These are phyloP conservation scores for Warburgia ugandensis DNA, from an alignment of 164 flowering plant species.

Conservation along the genomic window DNA sequence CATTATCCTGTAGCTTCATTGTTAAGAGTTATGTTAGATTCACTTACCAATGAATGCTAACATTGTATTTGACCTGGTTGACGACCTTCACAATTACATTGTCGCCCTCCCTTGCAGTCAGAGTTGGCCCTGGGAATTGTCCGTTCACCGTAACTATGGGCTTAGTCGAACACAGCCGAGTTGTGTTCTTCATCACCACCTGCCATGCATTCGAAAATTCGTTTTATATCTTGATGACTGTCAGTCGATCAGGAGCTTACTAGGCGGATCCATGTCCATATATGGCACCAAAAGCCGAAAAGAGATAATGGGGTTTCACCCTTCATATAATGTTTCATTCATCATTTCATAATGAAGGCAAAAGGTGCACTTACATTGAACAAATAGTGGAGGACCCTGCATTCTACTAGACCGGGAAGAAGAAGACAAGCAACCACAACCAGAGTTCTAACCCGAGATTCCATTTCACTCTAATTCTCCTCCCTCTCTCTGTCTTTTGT, in stretches of 20 bases:
- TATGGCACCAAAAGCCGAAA: too few species aligned
- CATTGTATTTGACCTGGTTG: constrained; percentile 40
- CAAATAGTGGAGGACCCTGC: constrained; percentile 43
- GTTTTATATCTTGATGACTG: too few species aligned
- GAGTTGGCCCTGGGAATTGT: constrained; percentile 41
- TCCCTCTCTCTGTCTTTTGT: too few species aligned
- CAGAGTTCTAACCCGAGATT: constrained; percentile 14
- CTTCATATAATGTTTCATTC: too few species aligned
- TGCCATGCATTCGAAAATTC: too few species aligned
- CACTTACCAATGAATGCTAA: constrained; percentile 42
- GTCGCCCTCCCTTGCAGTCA: constrained; percentile 42
- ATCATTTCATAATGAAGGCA: too few species aligned
- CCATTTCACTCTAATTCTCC: too few species aligned
- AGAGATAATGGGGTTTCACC: too few species aligned
- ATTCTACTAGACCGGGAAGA: constrained; percentile 26
- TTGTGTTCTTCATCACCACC: constrained; percentile 38
- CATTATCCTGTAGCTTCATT: too few species aligned
- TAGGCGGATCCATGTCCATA: too few species aligned
- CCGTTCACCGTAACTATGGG: constrained; percentile 47
- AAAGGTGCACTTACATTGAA: constrained; percentile 57
- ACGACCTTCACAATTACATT: constrained; percentile 33
- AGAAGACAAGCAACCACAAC: constrained; percentile 15
- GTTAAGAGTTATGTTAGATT: too few species aligned
- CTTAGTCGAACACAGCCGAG: constrained; percentile 31
- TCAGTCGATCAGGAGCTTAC: too few species aligned